Base-by-base conservation (phyloP, 1,139 yeast genomes). In the Yamadazyma aaseri region DNA sequence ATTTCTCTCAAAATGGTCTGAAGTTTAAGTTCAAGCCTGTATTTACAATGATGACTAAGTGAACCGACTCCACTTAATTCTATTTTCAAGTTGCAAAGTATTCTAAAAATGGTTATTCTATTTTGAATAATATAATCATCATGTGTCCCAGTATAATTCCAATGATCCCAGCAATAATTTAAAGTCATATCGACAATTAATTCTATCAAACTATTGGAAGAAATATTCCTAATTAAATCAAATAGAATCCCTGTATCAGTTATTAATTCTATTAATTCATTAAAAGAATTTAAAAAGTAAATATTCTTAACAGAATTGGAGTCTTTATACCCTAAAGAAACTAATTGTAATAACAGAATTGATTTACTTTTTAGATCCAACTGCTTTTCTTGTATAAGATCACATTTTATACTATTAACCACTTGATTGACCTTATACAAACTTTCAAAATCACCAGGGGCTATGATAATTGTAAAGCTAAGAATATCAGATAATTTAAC, bases 101-200 rank as follows among this genome's bases (percentile, higher is more conserved):
- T 53, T 22, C 70, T 47, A 34, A 64, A 59, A 1, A 69, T 39
- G 1, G 57, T 55, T 26, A 45, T 36, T 35, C 60, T 56, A 4
- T 56, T 48, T 29, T 58, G 65, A 3, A 63, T 46, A 4, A 47
- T 33, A 3, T 65, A 39, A 6, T 49, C 63, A 66, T 60, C 6
- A 38, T 33, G 8, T 34, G 40, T 17, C 14, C n/a, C 20, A 11
- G 29, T 53, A 16, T 16, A 29, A 56, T 24, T 43, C 37, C 71
- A 69, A 32, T 68, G 71, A 7, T 55, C 50, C 55, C 68, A 63
- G 38, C 68, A 63, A 40, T 65, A 70, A 22, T 47, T 51, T 21
- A 66, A 46, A 8, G 66, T 33, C 44, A 62, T 50, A 34, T 67
- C 74, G 15, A 64, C 38, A 5, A 52, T 24, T 5, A 58, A 36